Base-by-base conservation (phyloP, 202 grass and related monocot species). In the Zoysia matrella region DNA sequence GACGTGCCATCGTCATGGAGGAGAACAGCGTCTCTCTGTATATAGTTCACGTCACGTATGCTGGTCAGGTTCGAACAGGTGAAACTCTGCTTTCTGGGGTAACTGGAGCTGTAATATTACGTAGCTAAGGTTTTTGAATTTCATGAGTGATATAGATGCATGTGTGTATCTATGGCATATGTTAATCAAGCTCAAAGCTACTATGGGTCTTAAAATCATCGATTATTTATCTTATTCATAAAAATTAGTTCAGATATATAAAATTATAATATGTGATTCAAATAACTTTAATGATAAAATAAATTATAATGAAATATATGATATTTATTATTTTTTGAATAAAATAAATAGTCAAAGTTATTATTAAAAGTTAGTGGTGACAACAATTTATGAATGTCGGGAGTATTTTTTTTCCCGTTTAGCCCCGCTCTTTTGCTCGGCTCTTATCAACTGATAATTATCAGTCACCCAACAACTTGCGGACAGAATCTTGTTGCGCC, bases 51-150 rank as follows among this genome's bases (percentile, higher is more conserved):
- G 4, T 46, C 45, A 46, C 45, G 30, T 36, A 36, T 36, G 30
- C 30, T 36, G 30, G 30, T 36, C 30, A 36, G 30, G 30, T 36
- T 36, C 30, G 30, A 36, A 36, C 30, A 36, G 30, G 30, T 36
- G 30, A 36, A 36, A 36, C 30, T 36, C 30, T 36, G 30, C 30
- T 36, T 36, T 72, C 50, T 46, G 43, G 15, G 44, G 65, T 15
- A 58, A 45, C 22, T 50, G 76, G 67, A 85, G 36, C n/a, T 81
- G 66, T 67, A 89, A 71, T 46, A 65, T 65, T 16, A 11, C 66
- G 7, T 53, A 64, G 51, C 42, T 52, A 12, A 6, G 49, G 0
- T 76, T 84, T 89, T 85, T 43, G 8, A 41, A 58, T 41, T 76
- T 8, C 39, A 45, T 39, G 44, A 69, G 80, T 53, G 7, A 0